phyloP scores from a whole-genome alignment of 257 asterid genomes.

The Salvia miltiorrhiza region DNA sequence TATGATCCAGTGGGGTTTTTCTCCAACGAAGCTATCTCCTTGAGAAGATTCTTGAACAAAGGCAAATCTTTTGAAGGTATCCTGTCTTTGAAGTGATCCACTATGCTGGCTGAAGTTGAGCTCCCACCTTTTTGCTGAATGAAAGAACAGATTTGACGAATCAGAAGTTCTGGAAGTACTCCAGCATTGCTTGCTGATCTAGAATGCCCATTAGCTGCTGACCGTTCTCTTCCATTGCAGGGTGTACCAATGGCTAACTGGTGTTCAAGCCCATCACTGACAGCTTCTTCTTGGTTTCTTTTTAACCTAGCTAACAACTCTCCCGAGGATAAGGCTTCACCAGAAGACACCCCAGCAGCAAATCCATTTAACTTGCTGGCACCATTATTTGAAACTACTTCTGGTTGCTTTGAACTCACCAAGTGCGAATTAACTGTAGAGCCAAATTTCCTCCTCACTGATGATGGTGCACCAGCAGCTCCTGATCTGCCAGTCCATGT shows the following conservation, averaged over 20 bases:
- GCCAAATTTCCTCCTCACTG: constrained; percentile 69
- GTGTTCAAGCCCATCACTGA: constrained; percentile 67
- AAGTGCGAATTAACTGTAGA: constrained; percentile 58
- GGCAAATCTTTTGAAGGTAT: constrained; percentile 83
- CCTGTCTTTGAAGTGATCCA: constrained; percentile 66
- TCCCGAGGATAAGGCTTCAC: constrained; percentile 81
- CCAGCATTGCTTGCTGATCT: constrained; percentile 31
- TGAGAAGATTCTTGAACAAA: constrained; percentile 77
- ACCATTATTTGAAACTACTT: constrained; percentile 25
- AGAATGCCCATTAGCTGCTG: constrained; percentile 32
- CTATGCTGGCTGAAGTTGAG: constrained; percentile 69
- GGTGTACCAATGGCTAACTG: constrained; percentile 50
- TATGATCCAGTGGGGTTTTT: constrained; percentile 53
- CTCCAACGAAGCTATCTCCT: constrained; percentile 86
- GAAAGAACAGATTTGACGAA: constrained; percentile 85
- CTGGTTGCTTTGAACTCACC: constrained; percentile 40
- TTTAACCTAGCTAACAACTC: constrained; percentile 70
- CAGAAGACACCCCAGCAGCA: constrained; percentile 73
- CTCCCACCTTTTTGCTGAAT: constrained; percentile 77
- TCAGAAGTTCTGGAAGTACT: constrained; percentile 77
- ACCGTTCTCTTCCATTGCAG: constrained; percentile 32
- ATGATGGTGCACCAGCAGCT: constrained; percentile 90
- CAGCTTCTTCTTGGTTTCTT: constrained; percentile 64
- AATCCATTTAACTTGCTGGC: constrained; percentile 36
- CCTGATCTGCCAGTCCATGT: constrained; percentile 98